Percentiles rank a stretch among this genome's conserved stretches.
These are phyloP conservation scores for Rehmannia glutinosa DNA, from an alignment of 257 asterid genomes.

Conservation along the genomic window DNA sequence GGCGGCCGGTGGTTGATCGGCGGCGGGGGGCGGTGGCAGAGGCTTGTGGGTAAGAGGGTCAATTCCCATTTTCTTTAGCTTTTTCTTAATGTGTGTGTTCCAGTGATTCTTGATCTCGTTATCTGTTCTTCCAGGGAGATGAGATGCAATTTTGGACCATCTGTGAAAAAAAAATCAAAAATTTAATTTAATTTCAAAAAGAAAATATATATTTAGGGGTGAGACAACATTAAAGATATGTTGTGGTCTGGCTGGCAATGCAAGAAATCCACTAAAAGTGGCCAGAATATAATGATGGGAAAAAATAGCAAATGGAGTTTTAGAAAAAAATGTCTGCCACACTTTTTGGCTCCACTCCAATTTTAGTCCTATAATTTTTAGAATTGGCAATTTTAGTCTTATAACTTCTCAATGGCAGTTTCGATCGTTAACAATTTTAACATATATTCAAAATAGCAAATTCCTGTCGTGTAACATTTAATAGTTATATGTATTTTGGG, in stretches of 20 bases:
- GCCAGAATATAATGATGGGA: conserved; percentile 13
- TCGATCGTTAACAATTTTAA: too few species aligned
- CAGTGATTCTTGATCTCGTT: conserved; percentile 94
- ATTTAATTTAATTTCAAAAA: neutral
- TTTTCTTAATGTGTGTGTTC: conserved; percentile 94
- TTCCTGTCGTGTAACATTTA: too few species aligned
- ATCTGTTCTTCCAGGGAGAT: conserved; percentile 95
- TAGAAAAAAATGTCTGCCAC: conserved; percentile 16
- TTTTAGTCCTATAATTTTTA: too few species aligned
- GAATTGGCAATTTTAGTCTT: too few species aligned
- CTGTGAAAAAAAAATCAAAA: conserved; percentile 21
- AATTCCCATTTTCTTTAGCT: conserved; percentile 82
- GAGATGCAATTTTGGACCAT: conserved; percentile 97
- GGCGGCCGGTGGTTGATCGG: conserved; percentile 17
- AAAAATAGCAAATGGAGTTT: neutral
- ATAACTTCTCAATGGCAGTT: too few species aligned
- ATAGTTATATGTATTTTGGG: too few species aligned
- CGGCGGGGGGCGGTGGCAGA: conserved; percentile 26
- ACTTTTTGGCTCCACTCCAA: too few species aligned
- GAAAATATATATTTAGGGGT: too few species aligned
- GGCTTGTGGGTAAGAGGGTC: conserved; percentile 96
- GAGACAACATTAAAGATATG: too few species aligned
- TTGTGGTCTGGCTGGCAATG: too few species aligned
- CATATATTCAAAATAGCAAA: too few species aligned
- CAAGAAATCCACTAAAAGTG: conserved; percentile 11